These are phyloP conservation scores for Candida maltosa DNA, from an alignment of 805 yeast genomes.

Conservation along the genomic window DNA sequence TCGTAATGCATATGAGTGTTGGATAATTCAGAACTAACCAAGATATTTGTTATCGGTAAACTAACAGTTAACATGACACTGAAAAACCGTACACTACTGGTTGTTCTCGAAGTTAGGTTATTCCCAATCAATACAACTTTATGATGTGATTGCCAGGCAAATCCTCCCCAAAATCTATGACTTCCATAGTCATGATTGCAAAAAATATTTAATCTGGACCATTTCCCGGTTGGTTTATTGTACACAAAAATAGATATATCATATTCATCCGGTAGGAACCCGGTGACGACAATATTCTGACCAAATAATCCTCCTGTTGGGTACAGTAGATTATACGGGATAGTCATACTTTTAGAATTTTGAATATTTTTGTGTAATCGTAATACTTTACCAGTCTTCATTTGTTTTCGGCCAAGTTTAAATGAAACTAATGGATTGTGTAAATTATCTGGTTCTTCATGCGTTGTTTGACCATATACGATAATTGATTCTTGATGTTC, in stretches of 20 bases:
- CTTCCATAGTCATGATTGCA: slow-evolving; percentile 50
- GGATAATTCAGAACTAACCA: slow-evolving; percentile 41
- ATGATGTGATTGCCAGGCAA: slow-evolving; percentile 78
- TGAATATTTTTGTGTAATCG: slow-evolving; percentile 26
- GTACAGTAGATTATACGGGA: slow-evolving; percentile 47
- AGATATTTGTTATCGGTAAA: slow-evolving; percentile 51
- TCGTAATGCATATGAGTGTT: slow-evolving; percentile 21
- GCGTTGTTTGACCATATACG: slow-evolving; percentile 29
- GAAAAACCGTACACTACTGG: slow-evolving; percentile 47
- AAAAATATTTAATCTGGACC: slow-evolving; percentile 60
- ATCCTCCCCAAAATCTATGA: slow-evolving; percentile 65
- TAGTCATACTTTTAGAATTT: slow-evolving; percentile 16
- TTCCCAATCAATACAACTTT: slow-evolving; percentile 62
- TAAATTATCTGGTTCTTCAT: slow-evolving; percentile 6
- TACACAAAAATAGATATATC: slow-evolving; percentile 48
- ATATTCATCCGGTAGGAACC: slow-evolving; percentile 48
- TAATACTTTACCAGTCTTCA: slow-evolving; percentile 28
- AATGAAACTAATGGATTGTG: slow-evolving; percentile 33
- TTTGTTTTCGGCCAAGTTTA: slow-evolving; percentile 29
- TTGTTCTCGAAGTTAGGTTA: slow-evolving; percentile 39
- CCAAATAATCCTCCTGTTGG: slow-evolving; percentile 69
- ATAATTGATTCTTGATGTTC: slow-evolving; percentile 24
- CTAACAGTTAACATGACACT: slow-evolving; percentile 48
- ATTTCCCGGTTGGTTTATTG: slow-evolving; percentile 53
- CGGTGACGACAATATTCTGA: slow-evolving; percentile 59